Percentiles rank a stretch among this genome's conserved stretches.
Conservation (phyloP, 768 basidiomycete genomes). For the Xerocomellus dryophilus region DNA sequence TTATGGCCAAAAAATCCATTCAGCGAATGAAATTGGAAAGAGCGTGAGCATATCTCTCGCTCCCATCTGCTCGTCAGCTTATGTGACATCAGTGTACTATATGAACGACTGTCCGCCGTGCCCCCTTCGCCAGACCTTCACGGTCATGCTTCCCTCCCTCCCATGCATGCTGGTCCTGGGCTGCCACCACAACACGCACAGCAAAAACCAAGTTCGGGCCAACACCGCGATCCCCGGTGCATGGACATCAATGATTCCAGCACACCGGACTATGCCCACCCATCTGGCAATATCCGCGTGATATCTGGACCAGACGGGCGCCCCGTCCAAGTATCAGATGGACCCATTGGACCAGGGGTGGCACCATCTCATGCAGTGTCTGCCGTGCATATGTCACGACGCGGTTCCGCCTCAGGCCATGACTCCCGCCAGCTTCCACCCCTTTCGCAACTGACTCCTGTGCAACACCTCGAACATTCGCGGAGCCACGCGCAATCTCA, state of each 20-base stretch:
- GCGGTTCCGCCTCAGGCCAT: constrained; percentile 40
- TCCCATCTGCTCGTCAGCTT: constrained; percentile 23
- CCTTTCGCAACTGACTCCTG: constrained; percentile 45
- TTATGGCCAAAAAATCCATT: constrained; percentile 76
- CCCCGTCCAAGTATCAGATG: constrained; percentile 47
- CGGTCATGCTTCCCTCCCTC: constrained; percentile 36
- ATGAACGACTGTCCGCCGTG: constrained; percentile 67
- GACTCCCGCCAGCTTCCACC: constrained; percentile 51
- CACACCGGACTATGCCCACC: constrained; percentile 48
- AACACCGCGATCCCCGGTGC: constrained; percentile 40
- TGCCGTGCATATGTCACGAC: constrained; percentile 42
- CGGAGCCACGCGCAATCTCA: constrained; percentile 36
- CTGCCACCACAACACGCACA: constrained; percentile 35
- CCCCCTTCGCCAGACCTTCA: constrained; percentile 55
- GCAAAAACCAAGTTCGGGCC: constrained; percentile 16
- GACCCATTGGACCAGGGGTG: constrained; percentile 42
- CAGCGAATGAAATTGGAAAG: constrained; percentile 86
- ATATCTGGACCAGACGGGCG: constrained; percentile 48
- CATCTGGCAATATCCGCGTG: constrained; percentile 47
- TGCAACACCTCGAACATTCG: constrained; percentile 38
- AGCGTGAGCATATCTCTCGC: constrained; percentile 57
- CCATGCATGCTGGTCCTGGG: constrained; percentile 34
- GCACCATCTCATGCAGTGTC: constrained; percentile 38
- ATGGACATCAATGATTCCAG: constrained; percentile 47
- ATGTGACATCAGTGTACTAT: constrained; percentile 55